Percentiles rank a stretch among this genome's conserved stretches.
phyloP scores from a whole-genome alignment of 768 basidiomycete species.

The Piloderma croceum region DNA sequence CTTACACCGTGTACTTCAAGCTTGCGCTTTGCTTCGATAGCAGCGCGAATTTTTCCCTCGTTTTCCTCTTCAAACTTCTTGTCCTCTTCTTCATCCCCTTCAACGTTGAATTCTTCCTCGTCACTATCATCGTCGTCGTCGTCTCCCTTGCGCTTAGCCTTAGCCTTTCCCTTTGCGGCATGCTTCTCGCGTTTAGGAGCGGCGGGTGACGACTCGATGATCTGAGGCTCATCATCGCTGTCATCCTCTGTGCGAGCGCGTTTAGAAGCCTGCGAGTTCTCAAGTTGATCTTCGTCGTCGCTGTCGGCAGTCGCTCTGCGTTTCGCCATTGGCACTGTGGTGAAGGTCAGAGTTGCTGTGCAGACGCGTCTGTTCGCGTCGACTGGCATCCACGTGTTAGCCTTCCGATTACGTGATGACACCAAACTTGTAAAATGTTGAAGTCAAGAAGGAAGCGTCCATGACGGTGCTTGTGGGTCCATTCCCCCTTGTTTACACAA shows the following conservation, averaged over 20 bases:
- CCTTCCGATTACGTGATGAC: too few species aligned
- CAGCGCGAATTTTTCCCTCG: constrained; percentile 49
- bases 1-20: constrained; percentile 44
- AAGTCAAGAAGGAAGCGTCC: too few species aligned
- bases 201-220: constrained; percentile 11
- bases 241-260: constrained; percentile 41
- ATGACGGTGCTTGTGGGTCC: too few species aligned
- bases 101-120: constrained; percentile 25
- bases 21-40: constrained; percentile 41
- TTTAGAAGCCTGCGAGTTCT: constrained; percentile 35
- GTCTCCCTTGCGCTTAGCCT: constrained; percentile 23
- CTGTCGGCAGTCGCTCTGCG: constrained; percentile 41
- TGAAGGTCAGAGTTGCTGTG: too few species aligned
- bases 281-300: constrained; percentile 31
- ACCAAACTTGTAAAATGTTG: too few species aligned
- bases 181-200: constrained; percentile 22
- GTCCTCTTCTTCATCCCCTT: constrained; percentile 50
- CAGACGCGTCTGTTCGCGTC: too few species aligned
- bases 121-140: constrained; percentile 29
- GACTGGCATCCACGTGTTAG: too few species aligned
- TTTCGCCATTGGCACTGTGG: constrained; percentile 50
- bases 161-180: constrained; percentile 26
- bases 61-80: constrained; percentile 60
- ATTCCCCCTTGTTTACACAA: too few species aligned
- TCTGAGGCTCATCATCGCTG: constrained; percentile 21